Evolutionary conservation across 192 early-diverging fungal genomes (phyloP).

Genomic region (Pecoramyces ruminantium): DNA sequence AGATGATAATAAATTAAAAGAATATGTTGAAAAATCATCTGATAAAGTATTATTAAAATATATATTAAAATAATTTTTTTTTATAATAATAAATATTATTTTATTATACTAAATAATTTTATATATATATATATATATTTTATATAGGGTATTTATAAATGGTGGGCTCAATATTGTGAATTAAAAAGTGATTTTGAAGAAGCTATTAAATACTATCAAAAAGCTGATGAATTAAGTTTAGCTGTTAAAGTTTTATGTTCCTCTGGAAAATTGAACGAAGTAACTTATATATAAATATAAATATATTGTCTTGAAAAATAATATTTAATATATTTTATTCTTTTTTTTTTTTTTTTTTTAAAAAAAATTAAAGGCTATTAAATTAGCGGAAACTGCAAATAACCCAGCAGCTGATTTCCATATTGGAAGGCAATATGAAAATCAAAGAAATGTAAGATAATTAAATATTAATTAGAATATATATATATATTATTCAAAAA

Average conservation of each 20-base stretch:
- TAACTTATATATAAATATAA: background rate
- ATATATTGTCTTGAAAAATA: too few relatives aligned
- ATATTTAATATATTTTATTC: too few relatives aligned
- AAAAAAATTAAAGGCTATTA: constrained; percentile 12
- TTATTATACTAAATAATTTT: too few relatives aligned
- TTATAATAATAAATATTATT: too few relatives aligned
- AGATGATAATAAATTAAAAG: constrained; percentile 9
- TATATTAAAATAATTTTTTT: too few relatives aligned
- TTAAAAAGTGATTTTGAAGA: constrained; percentile 12
- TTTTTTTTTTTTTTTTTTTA: too few relatives aligned
- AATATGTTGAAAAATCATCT: constrained; percentile 9
- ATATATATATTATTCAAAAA: background rate
- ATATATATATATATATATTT: too few relatives aligned
- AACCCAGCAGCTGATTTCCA: constrained; percentile 20
- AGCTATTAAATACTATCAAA: constrained; percentile 25
- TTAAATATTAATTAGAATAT: background rate
- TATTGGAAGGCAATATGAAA: constrained; percentile 26
- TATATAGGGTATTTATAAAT: constrained; percentile 15
- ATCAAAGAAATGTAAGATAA: constrained; percentile 16
- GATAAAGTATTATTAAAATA: background rate
- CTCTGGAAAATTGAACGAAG: constrained; percentile 19
- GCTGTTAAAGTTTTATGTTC: constrained; percentile 25
- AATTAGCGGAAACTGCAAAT: constrained; percentile 13
- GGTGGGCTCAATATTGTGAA: constrained; percentile 40
- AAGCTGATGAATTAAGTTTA: constrained; percentile 18